Base-by-base conservation (phyloP, 768 basidiomycete genomes). In the Lentinula boryana region DNA sequence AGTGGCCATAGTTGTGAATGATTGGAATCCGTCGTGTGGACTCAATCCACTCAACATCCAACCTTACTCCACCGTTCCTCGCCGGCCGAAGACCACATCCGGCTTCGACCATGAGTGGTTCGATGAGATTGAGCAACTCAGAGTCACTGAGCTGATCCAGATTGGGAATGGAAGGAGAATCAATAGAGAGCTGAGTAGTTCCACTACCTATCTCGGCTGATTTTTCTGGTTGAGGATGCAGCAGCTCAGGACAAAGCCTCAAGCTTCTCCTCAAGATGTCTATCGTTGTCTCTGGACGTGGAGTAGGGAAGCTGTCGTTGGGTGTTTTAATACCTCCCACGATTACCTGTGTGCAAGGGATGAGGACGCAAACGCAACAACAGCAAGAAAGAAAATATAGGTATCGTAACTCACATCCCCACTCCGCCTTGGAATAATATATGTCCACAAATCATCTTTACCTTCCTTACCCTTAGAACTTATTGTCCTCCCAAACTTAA, bases 1-100 rank as follows among this genome's bases (percentile, higher is more conserved):
- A 80, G 68, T 67, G 85, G 82, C 87, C 87, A 64, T 89, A 87
- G 67, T 89, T 87, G 65, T 84, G 77, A 0, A 88, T 76, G 27
- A 87, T 68, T 0, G 84, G 84, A 15, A 84, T 18, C 21, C 16
- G 41, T 16, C 8, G 8, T 21, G 18, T 67, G 56, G n/a, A 65
- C 63, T 35, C 72, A 18, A 79, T 62, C 69, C 68, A 73, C 21
- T 80, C 81, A 0, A 70, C 69, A 48, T 82, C 85, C 1, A 88
- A 67, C 46, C 86, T 71, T 23, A 88, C 74, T 0, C 85, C 85
- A 23, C 82, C 84, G 27, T 80, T 80, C 62, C 88, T 71, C 2
- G 71, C 78, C 1, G 87, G 88, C 15, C 86, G 75, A 56, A 86
- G 65, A n/a, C 84, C 84, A 64, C 82, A 81, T 62, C 83, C 84